Evolutionary conservation across 75 land plant species (phyloP), one percentile per base, ranked within the genome.

Genomic region (Gnetum montanum): DNA sequence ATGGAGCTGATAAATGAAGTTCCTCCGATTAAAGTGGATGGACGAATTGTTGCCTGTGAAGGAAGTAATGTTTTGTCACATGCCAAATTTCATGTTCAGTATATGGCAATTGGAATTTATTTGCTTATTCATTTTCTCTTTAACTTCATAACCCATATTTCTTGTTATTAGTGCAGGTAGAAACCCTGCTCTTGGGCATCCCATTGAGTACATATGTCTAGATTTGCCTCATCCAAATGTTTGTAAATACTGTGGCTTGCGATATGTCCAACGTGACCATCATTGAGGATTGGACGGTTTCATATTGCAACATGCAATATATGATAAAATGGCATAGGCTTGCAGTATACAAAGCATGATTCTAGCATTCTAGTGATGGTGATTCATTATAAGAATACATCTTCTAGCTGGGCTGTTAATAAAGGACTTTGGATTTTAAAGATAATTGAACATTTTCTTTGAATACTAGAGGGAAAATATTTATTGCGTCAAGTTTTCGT

Each of bases 1-100:
- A 93, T 93, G 98, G 84, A 93, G 69, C 60, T 89, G 66, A 93
- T 93, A 36, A 75, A 70, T 68, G 98, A 93, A 73, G 90, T 93
- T 12, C 90, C 98, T 47, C 96, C 96, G 1, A 89, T 93, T 28
- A 76, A 84, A 53, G 98, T 89, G 7, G 76, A 85, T 40, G 86
- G 70, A 11, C 71, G 96, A 48, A 82, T 93, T 57, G 90, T 82
- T 36, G 98, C 90, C n/a, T 93, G 98, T 70, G 84, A 82, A 79
- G 98, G 98, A 93, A 96, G 94, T 78, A 57, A 48, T 26, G 34
- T 8, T 18, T 18, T 23, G 27, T 49, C n/a, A n/a, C n/a, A 18
- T 33, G 36, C 8, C 16, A 18, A 15, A 20, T 53, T 52, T 20
- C 18, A 40, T 57, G 8, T 37, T n/a, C n/a, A n/a, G n/a, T n/a